These are phyloP conservation scores for Gymnopus androsaceus DNA, from an alignment of 1,284 basidiomycete species.

Conservation along the genomic window DNA sequence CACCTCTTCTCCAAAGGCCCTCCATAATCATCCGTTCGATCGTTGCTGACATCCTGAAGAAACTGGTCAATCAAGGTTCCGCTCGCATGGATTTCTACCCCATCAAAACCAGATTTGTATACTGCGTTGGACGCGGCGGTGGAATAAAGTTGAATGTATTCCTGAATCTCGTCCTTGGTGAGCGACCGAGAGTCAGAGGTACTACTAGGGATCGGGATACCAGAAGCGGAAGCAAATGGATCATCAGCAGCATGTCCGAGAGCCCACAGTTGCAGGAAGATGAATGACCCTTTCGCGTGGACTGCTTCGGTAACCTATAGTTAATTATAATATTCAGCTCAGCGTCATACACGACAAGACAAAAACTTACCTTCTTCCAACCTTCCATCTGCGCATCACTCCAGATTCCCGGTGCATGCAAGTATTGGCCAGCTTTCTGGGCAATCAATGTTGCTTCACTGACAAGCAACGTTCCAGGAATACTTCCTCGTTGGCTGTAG, in stretches of 20 bases:
- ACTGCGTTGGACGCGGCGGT: constrained; percentile 45
- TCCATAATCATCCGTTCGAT: constrained; percentile 57
- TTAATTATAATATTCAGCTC: neutral
- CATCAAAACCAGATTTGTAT: constrained; percentile 48
- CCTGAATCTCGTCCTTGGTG: constrained; percentile 41
- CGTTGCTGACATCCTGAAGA: constrained; percentile 45
- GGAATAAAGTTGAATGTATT: constrained; percentile 40
- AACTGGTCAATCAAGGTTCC: constrained; percentile 48
- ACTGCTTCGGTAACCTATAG: constrained; percentile 25
- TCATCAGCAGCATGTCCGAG: constrained; percentile 24
- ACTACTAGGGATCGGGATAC: constrained; percentile 33
- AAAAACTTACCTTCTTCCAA: constrained; percentile 44
- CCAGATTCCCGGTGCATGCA: constrained; percentile 46
- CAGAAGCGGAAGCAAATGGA: constrained; percentile 41
- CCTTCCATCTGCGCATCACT: constrained; percentile 43
- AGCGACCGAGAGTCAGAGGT: constrained; percentile 35
- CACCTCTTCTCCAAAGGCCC: constrained; percentile 53
- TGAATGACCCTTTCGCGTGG: constrained; percentile 25
- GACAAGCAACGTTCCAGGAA: constrained; percentile 49
- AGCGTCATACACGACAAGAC: neutral
- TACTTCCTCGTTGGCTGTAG: constrained; percentile 47
- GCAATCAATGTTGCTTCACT: constrained; percentile 49
- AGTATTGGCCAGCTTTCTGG: constrained; percentile 37
- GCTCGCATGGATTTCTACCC: constrained; percentile 43
- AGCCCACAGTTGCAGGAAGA: constrained; percentile 29